Conservation (phyloP, 2,329 filamentous ascomycete species). For the Plenodomus biglobosus region DNA sequence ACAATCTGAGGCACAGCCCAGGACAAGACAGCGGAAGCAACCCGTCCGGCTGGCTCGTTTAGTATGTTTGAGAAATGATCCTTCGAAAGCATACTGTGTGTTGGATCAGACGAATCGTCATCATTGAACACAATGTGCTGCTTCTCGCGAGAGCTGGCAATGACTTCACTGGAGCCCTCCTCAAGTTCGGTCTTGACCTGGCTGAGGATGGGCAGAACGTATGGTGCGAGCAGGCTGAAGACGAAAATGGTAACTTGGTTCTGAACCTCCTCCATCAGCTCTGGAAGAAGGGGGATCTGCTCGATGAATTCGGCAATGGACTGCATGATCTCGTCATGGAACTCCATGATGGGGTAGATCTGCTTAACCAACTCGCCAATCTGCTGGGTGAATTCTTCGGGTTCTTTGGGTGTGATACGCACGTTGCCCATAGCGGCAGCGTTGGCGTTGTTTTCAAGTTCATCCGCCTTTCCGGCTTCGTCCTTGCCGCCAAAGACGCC, state of each 20-base stretch:
- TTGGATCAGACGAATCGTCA: slow-evolving; percentile 75
- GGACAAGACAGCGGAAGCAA: slow-evolving; percentile 74
- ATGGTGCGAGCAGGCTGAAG: slow-evolving; percentile 87
- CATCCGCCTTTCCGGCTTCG: slow-evolving; percentile 72
- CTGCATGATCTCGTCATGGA: slow-evolving; percentile 87
- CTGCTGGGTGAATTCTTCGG: slow-evolving; percentile 81
- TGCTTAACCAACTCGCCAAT: slow-evolving; percentile 72
- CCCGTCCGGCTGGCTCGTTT: slow-evolving; percentile 83
- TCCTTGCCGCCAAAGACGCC: slow-evolving; percentile 77
- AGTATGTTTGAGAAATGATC: slow-evolving; percentile 90
- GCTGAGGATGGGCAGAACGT: slow-evolving; percentile 79
- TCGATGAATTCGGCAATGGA: slow-evolving; percentile 75
- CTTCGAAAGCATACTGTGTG: slow-evolving; percentile 94
- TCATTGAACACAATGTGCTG: slow-evolving; percentile 86
- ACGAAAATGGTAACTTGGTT: slow-evolving; percentile 88
- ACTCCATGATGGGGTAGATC: slow-evolving; percentile 86
- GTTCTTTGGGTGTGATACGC: slow-evolving; percentile 72
- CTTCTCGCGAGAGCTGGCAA: slow-evolving; percentile 78
- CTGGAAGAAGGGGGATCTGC: slow-evolving; percentile 80
- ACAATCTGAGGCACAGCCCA: slow-evolving; percentile 92
- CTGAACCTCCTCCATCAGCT: slow-evolving; percentile 82
- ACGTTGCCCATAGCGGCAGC: slow-evolving; percentile 75
- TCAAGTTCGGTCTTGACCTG: slow-evolving; percentile 86
- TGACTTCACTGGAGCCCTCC: slow-evolving; percentile 83
- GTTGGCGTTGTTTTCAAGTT: slow-evolving; percentile 75